Base-by-base conservation (phyloP, 495 filamentous ascomycete species). In the Rhypophila decipiens region DNA sequence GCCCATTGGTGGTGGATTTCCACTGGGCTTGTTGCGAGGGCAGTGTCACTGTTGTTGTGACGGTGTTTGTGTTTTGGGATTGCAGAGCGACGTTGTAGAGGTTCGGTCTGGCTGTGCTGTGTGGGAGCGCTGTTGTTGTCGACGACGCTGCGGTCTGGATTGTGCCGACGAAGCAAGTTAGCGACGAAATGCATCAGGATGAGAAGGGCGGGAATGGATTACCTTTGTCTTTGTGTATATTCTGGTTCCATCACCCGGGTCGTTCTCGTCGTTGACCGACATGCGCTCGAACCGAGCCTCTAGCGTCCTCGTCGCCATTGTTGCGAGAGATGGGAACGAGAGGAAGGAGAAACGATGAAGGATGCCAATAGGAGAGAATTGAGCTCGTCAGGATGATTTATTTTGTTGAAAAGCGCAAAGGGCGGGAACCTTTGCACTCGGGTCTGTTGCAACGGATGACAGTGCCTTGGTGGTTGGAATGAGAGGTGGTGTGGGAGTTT, bases 251-350 rank as follows among this genome's bases (percentile, higher is more conserved):
- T 75, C 70, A 29, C 66, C 62, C 35, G 65, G 67, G 5, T 86
- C 84, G 53, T 87, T 88, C 58, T 91, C 88, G 57, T 90, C 88
- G 53, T 83, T 85, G 29, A 95, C 83, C 15, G 86, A 82, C 63
- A 93, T 70, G 53, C 79, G 82, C 77, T 90, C 88, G 58, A 95
- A 84, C 42, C 86, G 84, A 70, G 85, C 70, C 61, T 95, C 88
- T 12, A 95, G 59, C 24, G 65, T 66, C 49, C 74, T 65, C 33
- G 68, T 58, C 24, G 76, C 67, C 75, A 80, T 79, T 55, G 47
- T 56, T 38, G 38, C 22, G 46, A 37, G 29, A 12, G 35, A 44
- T 20, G 24, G 38, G 47, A 11, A 35, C 5, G 23, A 35, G 12
- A 44, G 29, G 33, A 35, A 9, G 46, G 36, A 38, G 18, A 33